Conservation (phyloP, 345 rosid species). For the Anastatica hierochuntica region DNA sequence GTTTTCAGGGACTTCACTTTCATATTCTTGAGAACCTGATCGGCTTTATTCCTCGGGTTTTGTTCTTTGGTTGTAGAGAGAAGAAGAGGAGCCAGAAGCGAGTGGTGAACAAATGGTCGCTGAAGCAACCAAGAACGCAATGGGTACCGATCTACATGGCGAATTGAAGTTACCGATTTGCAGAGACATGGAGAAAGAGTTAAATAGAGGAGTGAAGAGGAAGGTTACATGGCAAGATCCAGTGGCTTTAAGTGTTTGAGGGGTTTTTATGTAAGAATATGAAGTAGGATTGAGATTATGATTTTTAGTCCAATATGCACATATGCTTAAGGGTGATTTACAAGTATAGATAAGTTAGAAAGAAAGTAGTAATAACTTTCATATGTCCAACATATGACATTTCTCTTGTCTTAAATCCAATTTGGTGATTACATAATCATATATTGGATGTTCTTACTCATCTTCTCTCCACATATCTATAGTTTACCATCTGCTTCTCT, state of each 20-base stretch:
- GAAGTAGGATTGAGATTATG: no score
- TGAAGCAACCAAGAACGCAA: slow-evolving; percentile 34
- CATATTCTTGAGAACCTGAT: neutral
- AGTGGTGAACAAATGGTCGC: slow-evolving; percentile 25
- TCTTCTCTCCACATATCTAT: neutral
- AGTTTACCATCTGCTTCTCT: no score
- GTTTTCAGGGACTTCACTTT: neutral
- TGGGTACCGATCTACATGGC: slow-evolving; percentile 34
- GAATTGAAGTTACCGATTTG: slow-evolving; percentile 46
- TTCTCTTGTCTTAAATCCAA: neutral
- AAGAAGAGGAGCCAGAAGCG: slow-evolving; percentile 56
- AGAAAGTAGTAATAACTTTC: neutral
- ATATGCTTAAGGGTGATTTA: slow-evolving; percentile 1
- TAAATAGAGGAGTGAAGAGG: slow-evolving; percentile 58
- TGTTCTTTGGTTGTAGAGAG: slow-evolving; percentile 41
- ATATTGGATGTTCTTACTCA: neutral
- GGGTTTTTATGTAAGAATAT: no score
- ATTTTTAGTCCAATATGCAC: neutral
- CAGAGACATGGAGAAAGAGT: slow-evolving; percentile 47
- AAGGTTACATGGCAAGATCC: slow-evolving; percentile 95
- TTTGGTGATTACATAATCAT: no score
- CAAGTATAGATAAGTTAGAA: neutral
- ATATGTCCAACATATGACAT: neutral
- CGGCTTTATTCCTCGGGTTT: slow-evolving; percentile 1
- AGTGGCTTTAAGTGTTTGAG: slow-evolving; percentile 69